Evolutionary conservation across 2,329 filamentous ascomycete genomes (phyloP).

Genomic region (Xylariaceae sp.): DNA sequence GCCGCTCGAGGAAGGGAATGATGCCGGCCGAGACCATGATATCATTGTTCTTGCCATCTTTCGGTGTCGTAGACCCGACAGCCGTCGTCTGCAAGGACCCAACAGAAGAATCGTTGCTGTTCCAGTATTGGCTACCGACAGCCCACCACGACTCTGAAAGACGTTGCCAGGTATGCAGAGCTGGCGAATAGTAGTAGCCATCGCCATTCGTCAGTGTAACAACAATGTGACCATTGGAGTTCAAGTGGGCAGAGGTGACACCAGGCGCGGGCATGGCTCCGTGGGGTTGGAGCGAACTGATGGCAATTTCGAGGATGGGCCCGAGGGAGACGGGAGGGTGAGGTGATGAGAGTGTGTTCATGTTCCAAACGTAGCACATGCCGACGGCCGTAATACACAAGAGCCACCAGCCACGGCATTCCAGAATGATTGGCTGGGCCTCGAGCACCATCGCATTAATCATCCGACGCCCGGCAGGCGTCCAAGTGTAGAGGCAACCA

Average conservation of each 20-base stretch:
- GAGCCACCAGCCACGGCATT: slow-evolving; percentile 84
- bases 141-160: slow-evolving; percentile 99
- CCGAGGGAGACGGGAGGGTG: slow-evolving; percentile 88
- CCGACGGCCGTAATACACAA: slow-evolving; percentile 86
- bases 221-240: slow-evolving; percentile 79
- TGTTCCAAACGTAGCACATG: slow-evolving; percentile 89
- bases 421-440: slow-evolving; percentile 88
- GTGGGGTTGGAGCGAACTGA: slow-evolving; percentile 72
- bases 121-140: slow-evolving; percentile 97
- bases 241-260: slow-evolving; percentile 86
- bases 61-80: slow-evolving; percentile 52
- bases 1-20: slow-evolving; percentile 86
- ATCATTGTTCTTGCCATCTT: slow-evolving; percentile 42
- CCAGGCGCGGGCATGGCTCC: slow-evolving; percentile 72
- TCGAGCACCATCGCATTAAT: slow-evolving; percentile 84
- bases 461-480: slow-evolving; percentile 80
- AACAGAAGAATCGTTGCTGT: slow-evolving; percentile 88
- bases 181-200: slow-evolving; percentile 82
- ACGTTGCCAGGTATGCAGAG: slow-evolving; percentile 88
- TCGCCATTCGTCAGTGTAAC: slow-evolving; percentile 94
- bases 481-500: slow-evolving; percentile 86
- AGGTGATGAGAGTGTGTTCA: slow-evolving; percentile 75
- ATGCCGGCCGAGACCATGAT: slow-evolving; percentile 80
- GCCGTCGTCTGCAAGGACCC: slow-evolving; percentile 72
- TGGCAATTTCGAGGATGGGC: slow-evolving; percentile 82